Evolutionary conservation across 148 eudicot species (phyloP).

Genomic region (Silene latifolia): DNA sequence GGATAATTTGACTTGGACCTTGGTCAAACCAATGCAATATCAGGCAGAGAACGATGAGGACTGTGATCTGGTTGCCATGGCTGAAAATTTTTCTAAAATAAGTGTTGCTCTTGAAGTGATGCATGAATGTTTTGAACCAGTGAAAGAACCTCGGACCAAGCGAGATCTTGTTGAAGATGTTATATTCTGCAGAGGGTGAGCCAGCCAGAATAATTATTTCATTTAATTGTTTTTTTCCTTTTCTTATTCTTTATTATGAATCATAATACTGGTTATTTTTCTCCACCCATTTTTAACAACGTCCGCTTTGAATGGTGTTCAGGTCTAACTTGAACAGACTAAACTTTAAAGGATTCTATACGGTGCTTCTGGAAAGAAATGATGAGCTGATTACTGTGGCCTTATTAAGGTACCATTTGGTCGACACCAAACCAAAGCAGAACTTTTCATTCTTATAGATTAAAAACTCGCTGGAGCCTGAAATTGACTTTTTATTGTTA

Average conservation of each 20-base stretch:
- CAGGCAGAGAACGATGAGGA: constrained; percentile 29
- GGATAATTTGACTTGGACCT: constrained; percentile 67
- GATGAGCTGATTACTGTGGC: constrained; percentile 83
- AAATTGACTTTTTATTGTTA: constrained; percentile 19
- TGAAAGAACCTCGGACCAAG: constrained; percentile 65
- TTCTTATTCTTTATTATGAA: not conserved
- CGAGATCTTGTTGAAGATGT: constrained; percentile 87
- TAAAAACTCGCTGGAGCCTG: constrained; percentile 12
- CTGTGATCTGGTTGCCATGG: constrained; percentile 30
- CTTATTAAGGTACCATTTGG: constrained; percentile 54
- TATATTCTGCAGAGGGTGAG: constrained; percentile 70
- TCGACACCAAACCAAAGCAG: constrained; percentile 1
- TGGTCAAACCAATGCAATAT: constrained; percentile 46
- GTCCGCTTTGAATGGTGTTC: constrained; percentile 12
- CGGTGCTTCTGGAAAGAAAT: constrained; percentile 75
- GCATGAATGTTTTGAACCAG: constrained; percentile 93
- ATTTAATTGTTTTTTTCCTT: not conserved
- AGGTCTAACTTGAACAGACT: constrained; percentile 84
- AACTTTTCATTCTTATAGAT: not conserved
- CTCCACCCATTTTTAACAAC: not conserved
- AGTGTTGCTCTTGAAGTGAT: constrained; percentile 76
- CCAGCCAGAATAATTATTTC: not conserved
- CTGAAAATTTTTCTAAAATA: constrained; percentile 60
- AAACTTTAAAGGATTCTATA: constrained; percentile 83
- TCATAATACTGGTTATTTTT: constrained; percentile 1